Percentiles rank a stretch among this genome's conserved stretches.
phyloP scores from a whole-genome alignment of 78 protist genomes.

The Andalucia godoyi region DNA sequence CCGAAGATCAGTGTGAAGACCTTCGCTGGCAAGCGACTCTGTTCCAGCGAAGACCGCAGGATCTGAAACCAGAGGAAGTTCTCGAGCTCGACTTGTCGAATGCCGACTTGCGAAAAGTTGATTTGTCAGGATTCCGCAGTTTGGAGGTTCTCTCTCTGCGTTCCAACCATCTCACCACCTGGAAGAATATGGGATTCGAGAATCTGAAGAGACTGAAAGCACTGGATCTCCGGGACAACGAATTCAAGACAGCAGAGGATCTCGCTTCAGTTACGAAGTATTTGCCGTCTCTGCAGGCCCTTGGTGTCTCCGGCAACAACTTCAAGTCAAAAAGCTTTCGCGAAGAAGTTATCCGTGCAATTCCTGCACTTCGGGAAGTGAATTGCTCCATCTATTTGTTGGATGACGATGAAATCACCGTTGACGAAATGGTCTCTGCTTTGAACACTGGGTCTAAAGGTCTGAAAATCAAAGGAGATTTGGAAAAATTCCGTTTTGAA shows the following conservation, averaged over 20 bases:
- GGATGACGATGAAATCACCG: background rate
- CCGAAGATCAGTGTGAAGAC: background rate
- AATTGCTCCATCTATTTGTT: background rate
- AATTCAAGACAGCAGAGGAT: background rate
- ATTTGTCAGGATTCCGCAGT: background rate
- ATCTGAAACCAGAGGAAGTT: background rate
- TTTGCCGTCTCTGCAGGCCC: background rate
- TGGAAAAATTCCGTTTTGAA: background rate
- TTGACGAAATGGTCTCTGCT: background rate
- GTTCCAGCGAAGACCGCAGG: background rate
- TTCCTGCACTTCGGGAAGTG: background rate
- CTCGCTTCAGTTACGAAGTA: background rate
- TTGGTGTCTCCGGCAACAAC: background rate
- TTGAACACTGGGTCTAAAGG: too few species aligned
- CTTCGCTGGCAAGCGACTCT: background rate
- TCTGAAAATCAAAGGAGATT: too few species aligned
- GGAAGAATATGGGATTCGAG: background rate
- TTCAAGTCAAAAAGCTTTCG: background rate
- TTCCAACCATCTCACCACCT: background rate
- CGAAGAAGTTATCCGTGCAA: background rate
- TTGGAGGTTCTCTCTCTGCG: background rate
- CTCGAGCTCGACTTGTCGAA: background rate
- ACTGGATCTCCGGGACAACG: background rate
- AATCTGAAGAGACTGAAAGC: background rate
- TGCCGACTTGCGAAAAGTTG: background rate